Evolutionary conservation across 2,329 filamentous ascomycete genomes (phyloP).

Genomic region (Sphaerulina vaccinii): DNA sequence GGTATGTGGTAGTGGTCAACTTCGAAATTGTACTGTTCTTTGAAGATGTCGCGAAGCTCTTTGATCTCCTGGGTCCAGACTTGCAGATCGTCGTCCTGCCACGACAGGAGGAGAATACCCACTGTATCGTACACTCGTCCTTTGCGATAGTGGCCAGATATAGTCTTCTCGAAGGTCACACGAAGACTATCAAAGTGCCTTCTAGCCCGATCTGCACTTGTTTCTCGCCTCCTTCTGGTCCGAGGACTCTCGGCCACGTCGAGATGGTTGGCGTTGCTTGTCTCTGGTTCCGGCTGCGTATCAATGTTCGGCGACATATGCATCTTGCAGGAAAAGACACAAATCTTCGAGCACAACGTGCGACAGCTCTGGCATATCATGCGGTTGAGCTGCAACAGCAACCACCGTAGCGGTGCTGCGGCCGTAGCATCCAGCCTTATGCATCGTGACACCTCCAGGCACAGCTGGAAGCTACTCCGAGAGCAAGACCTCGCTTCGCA

Average conservation of each 20-base stretch:
- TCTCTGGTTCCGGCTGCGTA: background rate
- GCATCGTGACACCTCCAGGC: background rate
- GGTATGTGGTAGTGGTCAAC: slow-evolving; percentile 12
- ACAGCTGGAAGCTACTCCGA: background rate
- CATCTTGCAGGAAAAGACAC: background rate
- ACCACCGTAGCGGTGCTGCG: too few relatives aligned
- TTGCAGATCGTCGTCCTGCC: slow-evolving; percentile 14
- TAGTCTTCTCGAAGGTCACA: slow-evolving; percentile 7
- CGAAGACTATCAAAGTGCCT: slow-evolving; percentile 5
- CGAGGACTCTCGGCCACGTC: slow-evolving; percentile 1
- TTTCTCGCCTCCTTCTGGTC: background rate
- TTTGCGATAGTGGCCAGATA: slow-evolving; percentile 12
- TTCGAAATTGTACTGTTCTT: slow-evolving; percentile 6
- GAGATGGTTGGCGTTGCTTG: background rate
- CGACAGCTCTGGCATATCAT: background rate
- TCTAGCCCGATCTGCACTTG: background rate
- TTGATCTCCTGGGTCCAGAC: slow-evolving; percentile 2
- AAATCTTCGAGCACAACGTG: background rate
- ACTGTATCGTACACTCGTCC: slow-evolving; percentile 10
- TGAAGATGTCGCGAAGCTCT: slow-evolving; percentile 7
- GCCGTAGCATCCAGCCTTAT: too few relatives aligned
- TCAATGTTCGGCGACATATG: background rate
- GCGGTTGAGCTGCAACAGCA: background rate
- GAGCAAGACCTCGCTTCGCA: background rate
- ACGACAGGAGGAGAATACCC: slow-evolving; percentile 12